Conservation (phyloP, 1,139 yeast genomes). For the Magnusiomyces suaveolens region DNA sequence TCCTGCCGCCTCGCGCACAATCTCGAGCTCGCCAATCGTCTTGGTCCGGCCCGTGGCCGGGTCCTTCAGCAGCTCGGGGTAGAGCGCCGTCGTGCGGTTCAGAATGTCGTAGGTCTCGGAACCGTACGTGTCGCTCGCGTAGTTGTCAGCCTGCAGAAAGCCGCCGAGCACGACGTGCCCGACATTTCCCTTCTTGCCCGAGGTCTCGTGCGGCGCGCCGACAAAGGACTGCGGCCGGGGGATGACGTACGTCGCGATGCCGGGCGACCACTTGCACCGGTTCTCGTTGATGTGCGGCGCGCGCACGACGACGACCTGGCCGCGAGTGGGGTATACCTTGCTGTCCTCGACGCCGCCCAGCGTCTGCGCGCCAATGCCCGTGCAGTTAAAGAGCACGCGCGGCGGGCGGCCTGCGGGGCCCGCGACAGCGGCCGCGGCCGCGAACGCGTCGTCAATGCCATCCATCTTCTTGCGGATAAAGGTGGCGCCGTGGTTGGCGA, state of each 20-base stretch:
- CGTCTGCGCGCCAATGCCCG: constrained; percentile 50
- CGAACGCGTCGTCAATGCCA: constrained; percentile 46
- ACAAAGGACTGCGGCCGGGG: constrained; percentile 47
- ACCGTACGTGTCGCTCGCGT: constrained; percentile 44
- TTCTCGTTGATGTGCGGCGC: constrained; percentile 32
- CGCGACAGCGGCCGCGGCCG: background rate
- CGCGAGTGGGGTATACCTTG: constrained; percentile 48
- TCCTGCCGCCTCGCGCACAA: constrained; percentile 52
- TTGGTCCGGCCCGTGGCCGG: constrained; percentile 32
- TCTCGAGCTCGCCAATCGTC: constrained; percentile 25
- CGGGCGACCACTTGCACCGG: constrained; percentile 13
- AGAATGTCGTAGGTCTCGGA: constrained; percentile 47
- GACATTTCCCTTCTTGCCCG: constrained; percentile 17
- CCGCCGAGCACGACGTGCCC: constrained; percentile 59
- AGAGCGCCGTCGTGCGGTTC: constrained; percentile 42
- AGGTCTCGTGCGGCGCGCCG: background rate
- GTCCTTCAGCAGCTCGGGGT: constrained; percentile 31
- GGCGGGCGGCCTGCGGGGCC: constrained; percentile 24
- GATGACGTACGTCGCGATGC: constrained; percentile 43
- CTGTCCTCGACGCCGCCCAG: constrained; percentile 48
- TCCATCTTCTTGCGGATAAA: constrained; percentile 37
- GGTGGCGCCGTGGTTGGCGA: constrained; percentile 37
- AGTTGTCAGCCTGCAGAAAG: constrained; percentile 45
- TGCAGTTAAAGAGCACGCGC: constrained; percentile 47
- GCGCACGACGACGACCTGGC: constrained; percentile 51